Percentiles rank a stretch among this genome's conserved stretches.
These are phyloP conservation scores for Sisymbrium irio DNA, from an alignment of 345 rosid species.

Conservation along the genomic window DNA sequence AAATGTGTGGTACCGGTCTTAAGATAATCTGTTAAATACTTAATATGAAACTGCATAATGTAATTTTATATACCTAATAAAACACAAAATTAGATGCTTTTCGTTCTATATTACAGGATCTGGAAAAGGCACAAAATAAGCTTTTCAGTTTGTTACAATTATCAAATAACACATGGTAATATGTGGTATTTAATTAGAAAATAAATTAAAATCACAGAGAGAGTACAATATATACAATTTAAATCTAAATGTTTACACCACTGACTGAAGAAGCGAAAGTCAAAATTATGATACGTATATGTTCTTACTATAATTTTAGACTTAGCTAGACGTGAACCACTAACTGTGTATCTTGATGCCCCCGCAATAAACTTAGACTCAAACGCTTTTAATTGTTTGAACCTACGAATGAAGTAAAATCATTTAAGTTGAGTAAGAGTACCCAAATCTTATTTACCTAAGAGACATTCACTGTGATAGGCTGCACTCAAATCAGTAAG, in stretches of 20 bases:
- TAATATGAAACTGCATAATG: neutral
- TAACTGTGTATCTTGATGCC: neutral
- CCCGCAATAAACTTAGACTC: neutral
- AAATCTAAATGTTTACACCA: neutral
- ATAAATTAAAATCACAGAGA: neutral
- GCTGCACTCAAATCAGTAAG: neutral
- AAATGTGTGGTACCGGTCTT: neutral
- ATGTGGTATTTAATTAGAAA: neutral
- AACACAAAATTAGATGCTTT: neutral
- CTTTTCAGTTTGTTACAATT: neutral
- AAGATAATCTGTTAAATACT: neutral
- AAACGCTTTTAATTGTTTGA: neutral
- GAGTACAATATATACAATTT: neutral
- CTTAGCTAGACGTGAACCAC: neutral
- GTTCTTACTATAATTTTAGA: neutral
- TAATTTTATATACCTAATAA: neutral
- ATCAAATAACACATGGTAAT: neutral
- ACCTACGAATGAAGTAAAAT: neutral
- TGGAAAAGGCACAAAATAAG: neutral
- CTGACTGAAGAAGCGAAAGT: neutral
- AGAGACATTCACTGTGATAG: neutral
- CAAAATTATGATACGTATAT: neutral
- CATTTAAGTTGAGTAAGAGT: neutral
- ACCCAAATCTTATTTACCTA: neutral
- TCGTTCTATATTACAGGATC: neutral